Conservation (phyloP, 208 protist species). For the Trypanosoma vivax region DNA sequence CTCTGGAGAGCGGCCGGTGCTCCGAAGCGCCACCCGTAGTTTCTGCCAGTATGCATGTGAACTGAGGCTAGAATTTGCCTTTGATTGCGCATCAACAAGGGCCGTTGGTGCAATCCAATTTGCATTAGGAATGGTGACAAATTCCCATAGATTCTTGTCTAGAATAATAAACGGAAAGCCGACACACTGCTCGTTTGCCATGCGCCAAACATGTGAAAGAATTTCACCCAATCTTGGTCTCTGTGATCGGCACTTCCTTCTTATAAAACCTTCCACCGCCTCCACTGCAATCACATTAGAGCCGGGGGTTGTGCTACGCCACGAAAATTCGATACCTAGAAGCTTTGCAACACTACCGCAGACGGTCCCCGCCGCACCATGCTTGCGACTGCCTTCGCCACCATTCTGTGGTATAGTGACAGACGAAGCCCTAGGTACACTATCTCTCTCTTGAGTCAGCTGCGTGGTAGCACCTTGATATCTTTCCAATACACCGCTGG, state of each 20-base stretch:
- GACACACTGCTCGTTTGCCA: conserved; percentile 46
- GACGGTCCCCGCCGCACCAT: not conserved
- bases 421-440: not conserved
- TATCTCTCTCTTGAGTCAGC: conserved; percentile 1
- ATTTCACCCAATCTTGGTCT: conserved; percentile 20
- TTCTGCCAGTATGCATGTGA: conserved; percentile 12
- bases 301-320: not conserved
- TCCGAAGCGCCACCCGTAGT: conserved; percentile 7
- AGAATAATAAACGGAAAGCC: conserved; percentile 71
- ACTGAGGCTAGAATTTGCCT: not conserved
- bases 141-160: conserved; percentile 31
- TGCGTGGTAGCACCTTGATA: conserved; percentile 9
- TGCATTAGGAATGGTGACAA: conserved; percentile 15
- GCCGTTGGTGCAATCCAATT: no score
- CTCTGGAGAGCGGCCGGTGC: conserved; percentile 6
- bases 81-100: no score
- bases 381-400: not conserved
- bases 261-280: conserved; percentile 32
- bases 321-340: conserved; percentile 4
- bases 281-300: conserved; percentile 21
- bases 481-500: conserved; percentile 5
- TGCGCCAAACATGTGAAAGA: conserved; percentile 40
- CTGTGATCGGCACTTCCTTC: conserved; percentile 4
- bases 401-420: not conserved
- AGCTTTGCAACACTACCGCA: not conserved